phyloP scores from a whole-genome alignment of 345 rosid genomes.

The Schrenkiella parvula region DNA sequence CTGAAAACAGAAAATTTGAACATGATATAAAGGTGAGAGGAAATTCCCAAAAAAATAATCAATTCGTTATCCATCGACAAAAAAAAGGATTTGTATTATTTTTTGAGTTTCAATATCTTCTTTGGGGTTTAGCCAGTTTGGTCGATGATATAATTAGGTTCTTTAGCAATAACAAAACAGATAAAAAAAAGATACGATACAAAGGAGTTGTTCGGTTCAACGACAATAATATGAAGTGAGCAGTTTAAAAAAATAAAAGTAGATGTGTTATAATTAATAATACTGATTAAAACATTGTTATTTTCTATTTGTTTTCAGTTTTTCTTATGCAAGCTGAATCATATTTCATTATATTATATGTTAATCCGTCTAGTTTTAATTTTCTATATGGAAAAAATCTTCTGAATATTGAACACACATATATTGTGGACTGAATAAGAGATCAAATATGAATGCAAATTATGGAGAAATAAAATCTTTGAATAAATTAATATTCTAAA shows the following conservation, averaged over 20 bases:
- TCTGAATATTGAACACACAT: no score
- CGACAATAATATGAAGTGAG: neutral
- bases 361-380: neutral
- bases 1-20: conserved; percentile 12
- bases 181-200: neutral
- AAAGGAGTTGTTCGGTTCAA: neutral
- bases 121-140: neutral
- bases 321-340: neutral
- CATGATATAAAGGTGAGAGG: conserved; percentile 10
- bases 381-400: no score
- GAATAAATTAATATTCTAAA: no score
- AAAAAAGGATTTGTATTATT: neutral
- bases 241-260: neutral
- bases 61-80: neutral
- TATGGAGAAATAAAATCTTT: no score
- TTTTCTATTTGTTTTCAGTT: neutral
- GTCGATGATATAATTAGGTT: neutral
- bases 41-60: neutral
- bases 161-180: neutral
- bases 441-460: no score
- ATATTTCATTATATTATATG: neutral
- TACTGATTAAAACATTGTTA: neutral
- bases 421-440: no score
- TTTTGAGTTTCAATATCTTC: neutral
- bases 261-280: neutral